Evolutionary conservation across 2,329 filamentous ascomycete species (phyloP).

Genomic region (Penicillium olsonii): DNA sequence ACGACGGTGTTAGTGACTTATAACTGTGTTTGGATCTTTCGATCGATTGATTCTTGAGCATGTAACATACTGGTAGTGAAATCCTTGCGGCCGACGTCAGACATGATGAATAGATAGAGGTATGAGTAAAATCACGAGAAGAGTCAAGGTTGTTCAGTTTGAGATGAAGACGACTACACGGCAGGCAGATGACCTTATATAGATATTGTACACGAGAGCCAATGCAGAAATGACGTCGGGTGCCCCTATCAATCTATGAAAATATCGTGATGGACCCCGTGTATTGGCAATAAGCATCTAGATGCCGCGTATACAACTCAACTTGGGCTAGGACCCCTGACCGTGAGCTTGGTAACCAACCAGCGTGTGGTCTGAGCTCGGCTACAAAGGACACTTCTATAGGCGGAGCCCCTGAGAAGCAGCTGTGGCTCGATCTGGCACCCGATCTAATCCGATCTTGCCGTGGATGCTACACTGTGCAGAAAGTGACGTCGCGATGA

Average conservation of each 20-base stretch:
- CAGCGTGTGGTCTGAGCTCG: background rate
- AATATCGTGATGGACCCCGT: background rate
- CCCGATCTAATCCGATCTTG: background rate
- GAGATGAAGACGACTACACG: background rate
- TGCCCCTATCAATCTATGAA: background rate
- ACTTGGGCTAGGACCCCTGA: background rate
- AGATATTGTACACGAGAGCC: slow-evolving; percentile 5
- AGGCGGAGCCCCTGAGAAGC: background rate
- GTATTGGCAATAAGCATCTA: slow-evolving; percentile 3
- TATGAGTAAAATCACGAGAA: slow-evolving; percentile 4
- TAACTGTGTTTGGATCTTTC: background rate
- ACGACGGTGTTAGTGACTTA: background rate
- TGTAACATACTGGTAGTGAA: slow-evolving; percentile 50
- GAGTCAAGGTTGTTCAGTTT: slow-evolving; percentile 4
- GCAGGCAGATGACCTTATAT: slow-evolving; percentile 22
- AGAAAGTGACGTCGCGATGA: background rate
- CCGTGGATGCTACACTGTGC: background rate
- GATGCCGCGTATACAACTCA: background rate
- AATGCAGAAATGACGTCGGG: slow-evolving; percentile 23
- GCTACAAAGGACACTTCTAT: background rate
- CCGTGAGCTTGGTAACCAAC: background rate
- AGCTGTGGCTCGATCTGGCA: background rate
- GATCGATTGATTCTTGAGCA: background rate
- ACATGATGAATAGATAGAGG: slow-evolving; percentile 51
- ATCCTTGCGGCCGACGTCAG: slow-evolving; percentile 65